These are phyloP conservation scores for Fusarium caatingaense DNA, from an alignment of 2,329 filamentous ascomycete genomes.

Conservation along the genomic window DNA sequence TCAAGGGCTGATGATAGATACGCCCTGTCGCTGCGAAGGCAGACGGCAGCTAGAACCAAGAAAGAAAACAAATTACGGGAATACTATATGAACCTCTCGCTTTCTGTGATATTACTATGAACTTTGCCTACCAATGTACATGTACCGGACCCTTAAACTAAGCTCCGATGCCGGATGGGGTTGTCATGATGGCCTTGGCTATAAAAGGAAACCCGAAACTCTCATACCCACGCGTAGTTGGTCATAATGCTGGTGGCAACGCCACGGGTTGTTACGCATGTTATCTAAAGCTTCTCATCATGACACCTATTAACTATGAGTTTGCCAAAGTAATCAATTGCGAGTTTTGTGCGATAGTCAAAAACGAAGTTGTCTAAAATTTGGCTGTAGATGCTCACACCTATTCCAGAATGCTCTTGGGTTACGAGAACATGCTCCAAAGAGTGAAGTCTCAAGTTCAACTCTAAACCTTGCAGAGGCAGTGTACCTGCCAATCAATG, in stretches of 20 bases:
- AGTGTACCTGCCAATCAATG: background rate
- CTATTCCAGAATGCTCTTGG: background rate
- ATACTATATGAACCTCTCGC: background rate
- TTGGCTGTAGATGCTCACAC: background rate
- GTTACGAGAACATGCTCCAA: background rate
- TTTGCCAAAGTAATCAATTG: background rate
- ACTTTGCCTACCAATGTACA: background rate
- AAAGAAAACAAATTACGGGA: conserved; percentile 39
- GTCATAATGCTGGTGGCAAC: background rate
- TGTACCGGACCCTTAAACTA: background rate
- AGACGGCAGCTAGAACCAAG: conserved; percentile 45
- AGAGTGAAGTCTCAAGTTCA: background rate
- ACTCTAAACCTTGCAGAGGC: background rate
- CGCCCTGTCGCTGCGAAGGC: conserved; percentile 39
- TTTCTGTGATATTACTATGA: conserved; percentile 8
- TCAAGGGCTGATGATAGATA: conserved; percentile 32
- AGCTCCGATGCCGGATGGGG: background rate
- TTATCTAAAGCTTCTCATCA: conserved; percentile 13
- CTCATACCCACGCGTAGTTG: conserved; percentile 9
- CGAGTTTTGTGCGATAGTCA: background rate
- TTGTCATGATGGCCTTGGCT: conserved; percentile 29
- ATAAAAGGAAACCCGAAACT: conserved; percentile 33
- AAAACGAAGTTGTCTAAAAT: background rate
- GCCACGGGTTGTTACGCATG: conserved; percentile 3
- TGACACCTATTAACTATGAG: conserved; percentile 5